These are phyloP conservation scores for Pseudocercospora fijiensis DNA, from an alignment of 2,329 filamentous ascomycete species.

Conservation along the genomic window DNA sequence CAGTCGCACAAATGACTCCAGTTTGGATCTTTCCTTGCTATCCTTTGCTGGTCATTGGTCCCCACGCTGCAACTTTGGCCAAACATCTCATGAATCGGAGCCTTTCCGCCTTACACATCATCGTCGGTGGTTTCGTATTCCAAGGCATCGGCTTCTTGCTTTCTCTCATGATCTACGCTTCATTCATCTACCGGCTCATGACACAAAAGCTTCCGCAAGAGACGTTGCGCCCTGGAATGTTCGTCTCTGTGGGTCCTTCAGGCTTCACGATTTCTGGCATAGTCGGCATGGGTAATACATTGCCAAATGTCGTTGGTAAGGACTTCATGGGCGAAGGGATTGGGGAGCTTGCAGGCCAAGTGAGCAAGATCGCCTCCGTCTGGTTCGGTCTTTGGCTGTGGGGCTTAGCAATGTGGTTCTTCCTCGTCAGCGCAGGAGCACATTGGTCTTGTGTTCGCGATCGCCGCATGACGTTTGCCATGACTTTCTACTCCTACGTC, in stretches of 20 bases:
- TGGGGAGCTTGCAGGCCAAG: slow-evolving; percentile 54
- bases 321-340: slow-evolving; percentile 57
- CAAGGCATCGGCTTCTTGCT: slow-evolving; percentile 66
- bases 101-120: slow-evolving; percentile 52
- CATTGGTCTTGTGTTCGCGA: slow-evolving; percentile 65
- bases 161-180: slow-evolving; percentile 76
- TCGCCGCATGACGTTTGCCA: slow-evolving; percentile 69
- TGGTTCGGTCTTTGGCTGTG: slow-evolving; percentile 76
- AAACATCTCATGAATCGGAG: slow-evolving; percentile 44
- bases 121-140: slow-evolving; percentile 59
- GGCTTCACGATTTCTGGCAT: slow-evolving; percentile 66
- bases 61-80: slow-evolving; percentile 64
- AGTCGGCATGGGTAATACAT: slow-evolving; percentile 56
- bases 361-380: slow-evolving; percentile 57
- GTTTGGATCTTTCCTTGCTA: slow-evolving; percentile 88
- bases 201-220: slow-evolving; percentile 80
- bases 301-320: slow-evolving; percentile 49
- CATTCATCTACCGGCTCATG: slow-evolving; percentile 84
- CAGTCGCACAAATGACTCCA: slow-evolving; percentile 81
- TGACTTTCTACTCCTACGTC: slow-evolving; percentile 83
- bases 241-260: slow-evolving; percentile 76
- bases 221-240: slow-evolving; percentile 76
- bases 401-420: slow-evolving; percentile 82
- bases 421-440: slow-evolving; percentile 74
- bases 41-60: slow-evolving; percentile 72